Conservation (phyloP, 495 filamentous ascomycete genomes). For the Aspergillus cristatus region DNA sequence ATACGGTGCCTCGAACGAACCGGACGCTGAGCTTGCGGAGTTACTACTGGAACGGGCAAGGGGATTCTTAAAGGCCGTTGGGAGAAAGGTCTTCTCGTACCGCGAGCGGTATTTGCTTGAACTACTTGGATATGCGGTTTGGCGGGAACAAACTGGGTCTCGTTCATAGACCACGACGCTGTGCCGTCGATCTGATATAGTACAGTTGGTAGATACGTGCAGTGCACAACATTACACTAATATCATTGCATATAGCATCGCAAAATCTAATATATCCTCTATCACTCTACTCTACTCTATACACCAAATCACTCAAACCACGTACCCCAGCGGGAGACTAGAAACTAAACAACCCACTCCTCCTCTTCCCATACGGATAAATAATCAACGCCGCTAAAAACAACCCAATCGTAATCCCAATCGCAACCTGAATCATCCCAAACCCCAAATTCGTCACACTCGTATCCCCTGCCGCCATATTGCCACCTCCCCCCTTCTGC, state of each 20-base stretch:
- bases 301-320: no score
- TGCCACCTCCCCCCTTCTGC: conserved; percentile 1
- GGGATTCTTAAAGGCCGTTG: conserved; percentile 19
- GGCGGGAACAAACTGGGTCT: not conserved
- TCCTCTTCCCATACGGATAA: conserved; percentile 80
- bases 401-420: conserved; percentile 81
- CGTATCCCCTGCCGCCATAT: conserved; percentile 10
- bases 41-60: conserved; percentile 19
- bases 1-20: not conserved
- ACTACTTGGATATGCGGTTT: conserved; percentile 18
- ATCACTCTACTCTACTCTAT: no score
- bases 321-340: conserved; percentile 20
- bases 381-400: conserved; percentile 75
- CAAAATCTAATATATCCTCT: no score
- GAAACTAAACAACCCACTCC: conserved; percentile 79
- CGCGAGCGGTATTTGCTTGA: conserved; percentile 39
- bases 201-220: no score
- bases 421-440: conserved; percentile 68
- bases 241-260: no score
- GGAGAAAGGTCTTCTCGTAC: conserved; percentile 21
- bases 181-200: no score
- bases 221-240: no score
- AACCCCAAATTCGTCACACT: conserved; percentile 24
- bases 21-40: not conserved
- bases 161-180: no score